phyloP scores from a whole-genome alignment of 805 yeast genomes.

The Wickerhamiella brachini region DNA sequence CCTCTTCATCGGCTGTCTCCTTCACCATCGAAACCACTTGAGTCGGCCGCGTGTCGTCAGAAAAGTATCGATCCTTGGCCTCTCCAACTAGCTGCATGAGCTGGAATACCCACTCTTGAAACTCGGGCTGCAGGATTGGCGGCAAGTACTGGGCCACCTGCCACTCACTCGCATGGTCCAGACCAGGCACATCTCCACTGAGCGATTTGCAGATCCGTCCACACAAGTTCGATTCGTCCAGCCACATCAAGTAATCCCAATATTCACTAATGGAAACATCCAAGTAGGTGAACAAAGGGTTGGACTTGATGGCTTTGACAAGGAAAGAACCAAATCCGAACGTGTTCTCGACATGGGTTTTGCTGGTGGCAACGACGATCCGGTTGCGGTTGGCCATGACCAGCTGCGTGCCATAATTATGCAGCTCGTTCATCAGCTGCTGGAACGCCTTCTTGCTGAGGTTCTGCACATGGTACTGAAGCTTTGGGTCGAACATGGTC shows the following conservation, averaged over 20 bases:
- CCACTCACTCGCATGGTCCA: slow-evolving; percentile 52
- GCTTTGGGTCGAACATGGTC: slow-evolving; percentile 55
- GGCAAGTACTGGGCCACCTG: slow-evolving; percentile 68
- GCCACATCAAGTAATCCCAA: slow-evolving; percentile 93
- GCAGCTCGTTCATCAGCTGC: slow-evolving; percentile 70
- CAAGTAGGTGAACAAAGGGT: slow-evolving; percentile 68
- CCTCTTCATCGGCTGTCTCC: slow-evolving; percentile 7
- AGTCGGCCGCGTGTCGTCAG: background rate
- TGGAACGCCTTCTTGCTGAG: slow-evolving; percentile 68
- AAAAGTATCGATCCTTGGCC: slow-evolving; percentile 16
- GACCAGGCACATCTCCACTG: slow-evolving; percentile 16
- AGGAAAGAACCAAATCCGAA: slow-evolving; percentile 83
- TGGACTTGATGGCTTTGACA: slow-evolving; percentile 60
- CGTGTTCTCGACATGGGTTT: slow-evolving; percentile 69
- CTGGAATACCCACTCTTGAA: slow-evolving; percentile 73
- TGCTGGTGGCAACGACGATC: slow-evolving; percentile 57
- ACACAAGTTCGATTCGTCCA: slow-evolving; percentile 80
- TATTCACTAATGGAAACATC: slow-evolving; percentile 61
- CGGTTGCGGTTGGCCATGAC: slow-evolving; percentile 71
- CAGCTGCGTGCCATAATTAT: slow-evolving; percentile 61
- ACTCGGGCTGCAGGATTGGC: slow-evolving; percentile 58
- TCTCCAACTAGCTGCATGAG: slow-evolving; percentile 58
- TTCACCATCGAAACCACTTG: background rate
- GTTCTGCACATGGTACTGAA: slow-evolving; percentile 80
- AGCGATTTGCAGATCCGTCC: slow-evolving; percentile 36